Evolutionary conservation across 169 alveolate genomes (phyloP), one percentile per base, ranked within the genome.

Genomic region (Plasmodium coatneyi): DNA sequence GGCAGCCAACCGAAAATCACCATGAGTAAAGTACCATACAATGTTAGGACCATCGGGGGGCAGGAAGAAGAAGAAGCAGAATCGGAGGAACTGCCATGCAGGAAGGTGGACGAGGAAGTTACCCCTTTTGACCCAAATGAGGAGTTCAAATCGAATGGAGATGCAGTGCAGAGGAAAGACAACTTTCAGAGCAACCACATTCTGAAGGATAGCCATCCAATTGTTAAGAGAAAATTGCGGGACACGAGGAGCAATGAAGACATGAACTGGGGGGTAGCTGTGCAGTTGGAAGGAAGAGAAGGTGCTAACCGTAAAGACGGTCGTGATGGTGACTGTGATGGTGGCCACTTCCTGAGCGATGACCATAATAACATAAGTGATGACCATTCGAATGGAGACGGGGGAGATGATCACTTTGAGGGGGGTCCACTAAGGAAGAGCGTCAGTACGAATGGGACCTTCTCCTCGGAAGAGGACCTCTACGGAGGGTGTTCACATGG

Each of bases 231-330:
- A 49, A 82, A 60, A 30, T 66, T 56, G 22, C 71, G 91, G 28
- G 91, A 82, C 22, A 56, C 80, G 72, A 82, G 32, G 49, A 82
- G 60, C n/a, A 82, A 82, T 60, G 49, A 82, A 5, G 30, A 46
- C 46, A 22, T 82, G 70, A 54, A 54, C 43, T 82, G 22, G 56
- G 71, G 22, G 36, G 71, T 10, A 19, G 22, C 71, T 1, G 49
- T 19, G 72, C 70, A 70, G 70, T 34, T 39, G 46, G 25, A 6
- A 52, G 25, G 4, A 7, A 39, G 19, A 30, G 84, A 78, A 6
- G 32, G 66, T 1, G 39, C 39, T 32, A 1, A 32, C 3, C 39
- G 39, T 32, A 32, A 1, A 3, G 39, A 3, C 39, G 39, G 39
- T 32, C 39, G 39, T 32, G 39, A 32, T 32, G 36, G 41, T 2